A percentile compares a stretch with the other conserved stretches of the same genome.
These are phyloP conservation scores for Pseudocercospora macadamiae DNA, from an alignment of 2,329 filamentous ascomycete genomes.

Conservation along the genomic window DNA sequence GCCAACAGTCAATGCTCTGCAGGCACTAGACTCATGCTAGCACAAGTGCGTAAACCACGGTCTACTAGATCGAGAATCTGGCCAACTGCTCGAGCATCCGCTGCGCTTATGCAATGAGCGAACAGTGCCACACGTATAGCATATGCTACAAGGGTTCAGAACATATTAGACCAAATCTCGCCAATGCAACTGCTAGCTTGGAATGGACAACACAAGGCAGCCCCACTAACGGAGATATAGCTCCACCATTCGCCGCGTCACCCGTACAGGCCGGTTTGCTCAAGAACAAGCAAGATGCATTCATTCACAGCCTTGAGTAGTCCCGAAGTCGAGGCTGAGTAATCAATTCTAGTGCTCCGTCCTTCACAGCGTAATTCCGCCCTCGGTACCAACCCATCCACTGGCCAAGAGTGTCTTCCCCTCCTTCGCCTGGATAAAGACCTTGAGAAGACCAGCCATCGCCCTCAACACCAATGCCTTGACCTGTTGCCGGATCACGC, in stretches of 20 bases:
- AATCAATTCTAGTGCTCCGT: constrained; percentile 60
- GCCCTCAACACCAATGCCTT: constrained; percentile 67
- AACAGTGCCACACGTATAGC: neutral
- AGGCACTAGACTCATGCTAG: neutral
- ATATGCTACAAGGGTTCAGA: neutral
- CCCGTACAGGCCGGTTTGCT: neutral
- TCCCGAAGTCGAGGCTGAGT: constrained; percentile 11
- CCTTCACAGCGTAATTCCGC: constrained; percentile 67
- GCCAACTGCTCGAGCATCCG: neutral
- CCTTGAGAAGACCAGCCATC: constrained; percentile 66
- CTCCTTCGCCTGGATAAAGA: constrained; percentile 70
- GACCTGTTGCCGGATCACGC: constrained; percentile 53
- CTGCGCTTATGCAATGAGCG: neutral
- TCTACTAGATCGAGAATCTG: neutral
- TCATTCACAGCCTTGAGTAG: too few species aligned
- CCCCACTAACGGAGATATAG: neutral
- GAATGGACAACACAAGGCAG: neutral
- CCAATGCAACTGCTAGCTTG: neutral
- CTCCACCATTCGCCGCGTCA: neutral
- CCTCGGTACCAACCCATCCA: constrained; percentile 82
- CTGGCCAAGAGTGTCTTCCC: constrained; percentile 65
- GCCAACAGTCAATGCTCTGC: neutral
- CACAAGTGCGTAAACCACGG: constrained; percentile 1
- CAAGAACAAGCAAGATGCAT: neutral
- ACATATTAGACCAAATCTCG: neutral